phyloP scores from a whole-genome alignment of 31 red algal genomes.

The Pterothamnion heteromorphum region DNA sequence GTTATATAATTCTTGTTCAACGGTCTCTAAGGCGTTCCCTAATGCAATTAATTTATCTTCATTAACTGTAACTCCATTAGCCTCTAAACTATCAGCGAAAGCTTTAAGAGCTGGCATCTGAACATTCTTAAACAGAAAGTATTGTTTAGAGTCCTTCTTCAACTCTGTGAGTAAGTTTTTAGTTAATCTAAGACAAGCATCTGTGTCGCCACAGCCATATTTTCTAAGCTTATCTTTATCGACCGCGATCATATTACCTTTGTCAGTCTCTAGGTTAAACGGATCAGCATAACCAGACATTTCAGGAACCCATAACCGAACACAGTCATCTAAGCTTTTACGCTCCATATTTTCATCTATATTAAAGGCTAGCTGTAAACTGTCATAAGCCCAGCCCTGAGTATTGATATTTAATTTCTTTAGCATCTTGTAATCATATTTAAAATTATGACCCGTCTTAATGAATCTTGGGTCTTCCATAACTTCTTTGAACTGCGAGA shows the following conservation, averaged over 20 bases:
- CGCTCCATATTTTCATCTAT: not conserved
- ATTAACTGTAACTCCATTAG: not conserved
- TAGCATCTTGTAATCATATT: not conserved
- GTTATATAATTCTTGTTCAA: not conserved
- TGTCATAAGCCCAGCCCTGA: not conserved
- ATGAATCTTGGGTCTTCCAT: not conserved
- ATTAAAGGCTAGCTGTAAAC: not conserved
- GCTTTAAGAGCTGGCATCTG: not conserved
- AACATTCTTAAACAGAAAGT: not conserved
- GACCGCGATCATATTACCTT: not conserved
- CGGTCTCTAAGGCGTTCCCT: not conserved
- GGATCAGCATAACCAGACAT: slow-evolving; percentile 6
- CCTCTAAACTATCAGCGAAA: not conserved
- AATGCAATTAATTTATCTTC: not conserved
- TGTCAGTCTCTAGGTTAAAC: not conserved
- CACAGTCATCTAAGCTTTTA: not conserved
- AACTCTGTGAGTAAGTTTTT: not conserved
- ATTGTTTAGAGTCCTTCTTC: not conserved
- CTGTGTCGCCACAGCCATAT: not conserved
- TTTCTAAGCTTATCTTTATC: not conserved
- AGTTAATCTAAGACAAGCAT: not conserved
- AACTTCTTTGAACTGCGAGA: not conserved
- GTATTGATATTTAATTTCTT: not conserved
- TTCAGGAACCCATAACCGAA: not conserved
- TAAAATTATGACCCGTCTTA: not conserved